These are phyloP conservation scores for Rhododendron simsii DNA, from an alignment of 148 eudicot genomes.

Conservation along the genomic window DNA sequence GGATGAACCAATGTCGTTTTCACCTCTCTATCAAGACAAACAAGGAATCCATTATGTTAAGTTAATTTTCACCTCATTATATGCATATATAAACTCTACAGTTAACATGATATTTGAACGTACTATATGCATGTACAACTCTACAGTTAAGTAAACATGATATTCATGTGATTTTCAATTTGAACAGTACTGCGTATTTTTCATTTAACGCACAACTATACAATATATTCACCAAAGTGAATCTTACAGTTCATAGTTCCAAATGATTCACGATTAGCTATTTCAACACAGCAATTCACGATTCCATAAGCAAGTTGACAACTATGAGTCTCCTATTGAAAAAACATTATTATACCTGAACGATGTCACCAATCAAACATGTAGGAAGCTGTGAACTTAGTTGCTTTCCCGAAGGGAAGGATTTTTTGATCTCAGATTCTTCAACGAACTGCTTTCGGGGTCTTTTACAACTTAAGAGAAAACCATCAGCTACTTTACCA, in stretches of 20 bases:
- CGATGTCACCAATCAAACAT: constrained; percentile 41
- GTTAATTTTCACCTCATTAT: neutral
- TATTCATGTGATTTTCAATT: neutral
- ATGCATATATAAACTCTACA: neutral
- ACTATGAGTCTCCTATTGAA: neutral
- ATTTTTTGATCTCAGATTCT: constrained; percentile 13
- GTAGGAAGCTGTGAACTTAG: constrained; percentile 39
- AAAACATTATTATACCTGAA: constrained; percentile 33
- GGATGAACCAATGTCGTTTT: neutral
- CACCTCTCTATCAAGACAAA: neutral
- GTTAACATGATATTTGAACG: neutral
- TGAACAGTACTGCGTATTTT: neutral
- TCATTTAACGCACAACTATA: neutral
- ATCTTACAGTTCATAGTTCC: neutral
- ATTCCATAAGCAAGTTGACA: neutral
- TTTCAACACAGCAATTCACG: neutral
- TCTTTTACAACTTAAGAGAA: constrained; percentile 19
- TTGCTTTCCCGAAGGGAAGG: constrained; percentile 41
- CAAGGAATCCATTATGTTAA: neutral
- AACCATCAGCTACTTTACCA: constrained; percentile 6
- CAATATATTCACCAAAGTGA: neutral
- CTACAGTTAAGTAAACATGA: neutral
- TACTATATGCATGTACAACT: neutral
- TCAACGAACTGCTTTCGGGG: constrained; percentile 16
- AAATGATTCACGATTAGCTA: neutral